phyloP scores from a whole-genome alignment of 805 yeast species.

The Torulaspora maleeae region DNA sequence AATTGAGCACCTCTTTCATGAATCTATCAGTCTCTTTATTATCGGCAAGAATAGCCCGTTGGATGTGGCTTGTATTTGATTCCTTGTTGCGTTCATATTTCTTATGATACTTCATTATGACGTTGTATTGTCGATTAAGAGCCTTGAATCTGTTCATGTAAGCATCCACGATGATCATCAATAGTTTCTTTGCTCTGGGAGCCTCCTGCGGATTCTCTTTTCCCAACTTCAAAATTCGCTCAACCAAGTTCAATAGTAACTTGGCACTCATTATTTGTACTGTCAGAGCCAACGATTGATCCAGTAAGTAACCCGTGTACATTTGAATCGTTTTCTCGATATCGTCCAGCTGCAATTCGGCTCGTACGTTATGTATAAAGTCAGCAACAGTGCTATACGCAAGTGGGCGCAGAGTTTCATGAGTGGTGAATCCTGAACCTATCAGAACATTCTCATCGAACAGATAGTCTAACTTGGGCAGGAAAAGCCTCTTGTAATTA shows the following conservation, averaged over 20 bases:
- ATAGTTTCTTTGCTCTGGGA: conserved; percentile 55
- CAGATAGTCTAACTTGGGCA: conserved; percentile 78
- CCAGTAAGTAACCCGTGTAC: conserved; percentile 76
- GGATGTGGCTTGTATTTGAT: conserved; percentile 42
- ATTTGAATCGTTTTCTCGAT: conserved; percentile 82
- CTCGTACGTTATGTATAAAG: conserved; percentile 85
- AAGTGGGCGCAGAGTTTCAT: conserved; percentile 83
- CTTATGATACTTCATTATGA: conserved; percentile 58
- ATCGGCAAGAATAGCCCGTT: conserved; percentile 33
- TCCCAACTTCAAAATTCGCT: conserved; percentile 69
- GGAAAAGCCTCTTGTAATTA: conserved; percentile 72
- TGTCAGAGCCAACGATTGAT: conserved; percentile 74
- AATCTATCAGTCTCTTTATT: conserved; percentile 39
- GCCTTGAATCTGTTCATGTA: conserved; percentile 77
- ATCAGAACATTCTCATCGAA: conserved; percentile 83
- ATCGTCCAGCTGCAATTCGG: conserved; percentile 74
- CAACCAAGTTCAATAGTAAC: conserved; percentile 79
- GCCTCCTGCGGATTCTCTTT: conserved; percentile 67
- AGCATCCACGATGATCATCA: conserved; percentile 81
- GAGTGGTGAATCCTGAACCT: conserved; percentile 89
- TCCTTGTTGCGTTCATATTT: conserved; percentile 44
- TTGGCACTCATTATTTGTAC: conserved; percentile 97
- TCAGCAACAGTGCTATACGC: conserved; percentile 97
- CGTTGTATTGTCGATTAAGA: conserved; percentile 65
- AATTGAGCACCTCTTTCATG: conserved; percentile 30